A percentile compares a stretch with the other conserved stretches of the same genome.
These are phyloP conservation scores for Fagus crenata DNA, from an alignment of 306 rosid genomes.

Conservation along the genomic window DNA sequence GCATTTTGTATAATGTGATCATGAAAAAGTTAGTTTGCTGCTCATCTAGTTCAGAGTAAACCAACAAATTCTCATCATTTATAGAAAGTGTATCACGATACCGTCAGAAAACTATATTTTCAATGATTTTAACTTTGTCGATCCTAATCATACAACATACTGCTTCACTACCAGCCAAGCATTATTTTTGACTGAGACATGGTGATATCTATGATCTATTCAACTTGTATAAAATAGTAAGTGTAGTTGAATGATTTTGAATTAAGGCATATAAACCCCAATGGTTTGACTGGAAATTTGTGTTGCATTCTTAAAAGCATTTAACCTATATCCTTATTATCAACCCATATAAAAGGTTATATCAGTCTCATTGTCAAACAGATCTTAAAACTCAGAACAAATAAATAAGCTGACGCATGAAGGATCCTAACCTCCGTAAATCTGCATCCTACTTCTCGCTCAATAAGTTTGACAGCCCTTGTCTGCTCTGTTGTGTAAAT, in stretches of 20 bases:
- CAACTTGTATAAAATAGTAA: neutral
- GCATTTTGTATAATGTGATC: no score
- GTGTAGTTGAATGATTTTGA: neutral
- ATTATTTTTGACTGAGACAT: neutral
- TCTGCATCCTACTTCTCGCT: slow-evolving; percentile 83
- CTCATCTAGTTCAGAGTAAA: neutral
- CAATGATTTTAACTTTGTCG: neutral
- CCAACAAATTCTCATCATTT: neutral
- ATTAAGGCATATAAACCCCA: neutral
- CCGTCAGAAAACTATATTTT: neutral
- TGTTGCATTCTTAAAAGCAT: neutral
- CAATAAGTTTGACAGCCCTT: slow-evolving; percentile 67
- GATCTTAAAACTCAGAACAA: slow-evolving; percentile 12
- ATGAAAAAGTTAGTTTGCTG: neutral
- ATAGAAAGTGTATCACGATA: neutral
- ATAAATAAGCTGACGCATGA: slow-evolving; percentile 13
- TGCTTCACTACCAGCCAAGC: neutral
- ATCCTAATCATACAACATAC: neutral
- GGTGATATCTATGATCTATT: neutral
- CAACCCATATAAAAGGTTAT: neutral
- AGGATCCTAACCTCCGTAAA: slow-evolving; percentile 70
- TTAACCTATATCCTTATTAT: neutral
- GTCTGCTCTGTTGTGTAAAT: slow-evolving; percentile 63
- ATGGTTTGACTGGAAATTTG: neutral
- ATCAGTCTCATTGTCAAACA: neutral